phyloP scores from a whole-genome alignment of 768 basidiomycete species.

The Dendrothele bispora region DNA sequence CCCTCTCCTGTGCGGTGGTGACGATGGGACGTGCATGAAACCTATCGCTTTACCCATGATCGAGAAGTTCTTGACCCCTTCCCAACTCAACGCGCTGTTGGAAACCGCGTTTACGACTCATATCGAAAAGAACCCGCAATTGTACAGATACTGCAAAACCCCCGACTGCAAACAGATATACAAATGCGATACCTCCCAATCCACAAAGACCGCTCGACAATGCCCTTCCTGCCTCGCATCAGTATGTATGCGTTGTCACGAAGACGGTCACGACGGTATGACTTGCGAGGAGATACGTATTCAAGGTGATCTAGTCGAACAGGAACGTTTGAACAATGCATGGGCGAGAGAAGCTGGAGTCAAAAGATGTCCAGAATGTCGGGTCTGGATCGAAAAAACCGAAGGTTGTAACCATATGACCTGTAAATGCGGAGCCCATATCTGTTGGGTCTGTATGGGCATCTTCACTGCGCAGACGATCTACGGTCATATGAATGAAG shows the following conservation, averaged over 20 bases:
- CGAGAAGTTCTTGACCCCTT: slow-evolving; percentile 46
- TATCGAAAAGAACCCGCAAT: slow-evolving; percentile 52
- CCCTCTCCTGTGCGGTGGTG: slow-evolving; percentile 65
- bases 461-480: slow-evolving; percentile 29
- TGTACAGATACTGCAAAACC: slow-evolving; percentile 68
- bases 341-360: slow-evolving; percentile 38
- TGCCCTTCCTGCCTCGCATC: slow-evolving; percentile 54
- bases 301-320: slow-evolving; percentile 33
- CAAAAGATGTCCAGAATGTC: slow-evolving; percentile 49
- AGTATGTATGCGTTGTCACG: slow-evolving; percentile 50
- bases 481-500: slow-evolving; percentile 34
- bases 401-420: slow-evolving; percentile 58
- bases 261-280: slow-evolving; percentile 55
- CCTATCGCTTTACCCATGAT: slow-evolving; percentile 55
- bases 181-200: slow-evolving; percentile 22
- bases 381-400: slow-evolving; percentile 44
- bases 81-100: slow-evolving; percentile 52
- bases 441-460: slow-evolving; percentile 56
- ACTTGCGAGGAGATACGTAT: slow-evolving; percentile 43
- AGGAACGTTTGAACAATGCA: slow-evolving; percentile 39
- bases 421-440: slow-evolving; percentile 51
- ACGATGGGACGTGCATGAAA: slow-evolving; percentile 51
- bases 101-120: slow-evolving; percentile 56
- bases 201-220: slow-evolving; percentile 2
- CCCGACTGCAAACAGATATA: slow-evolving; percentile 75